phyloP scores from a whole-genome alignment of 2,329 filamentous ascomycete species.

The Hirsutella thompsonii region DNA sequence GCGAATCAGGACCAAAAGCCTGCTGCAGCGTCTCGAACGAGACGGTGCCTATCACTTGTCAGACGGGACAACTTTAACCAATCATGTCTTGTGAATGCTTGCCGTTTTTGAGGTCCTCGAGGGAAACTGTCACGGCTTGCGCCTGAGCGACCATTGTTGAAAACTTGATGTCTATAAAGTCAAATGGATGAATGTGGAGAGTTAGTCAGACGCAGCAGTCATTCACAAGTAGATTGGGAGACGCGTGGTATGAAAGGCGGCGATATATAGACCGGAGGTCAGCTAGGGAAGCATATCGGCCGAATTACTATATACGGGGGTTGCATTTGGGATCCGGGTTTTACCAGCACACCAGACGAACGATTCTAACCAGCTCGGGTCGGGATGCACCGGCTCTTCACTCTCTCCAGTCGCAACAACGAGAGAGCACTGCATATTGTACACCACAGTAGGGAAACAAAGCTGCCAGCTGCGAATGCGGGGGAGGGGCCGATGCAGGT shows the following conservation, averaged over 20 bases:
- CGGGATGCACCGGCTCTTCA: not conserved
- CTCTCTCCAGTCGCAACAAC: too few species aligned
- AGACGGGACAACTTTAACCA: too few species aligned
- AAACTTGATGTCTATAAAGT: too few species aligned
- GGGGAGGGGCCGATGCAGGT: slow-evolving; percentile 1
- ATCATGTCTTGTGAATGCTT: too few species aligned
- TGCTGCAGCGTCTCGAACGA: slow-evolving; percentile 56
- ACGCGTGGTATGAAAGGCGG: not conserved
- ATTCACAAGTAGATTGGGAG: not conserved
- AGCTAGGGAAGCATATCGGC: too few species aligned
- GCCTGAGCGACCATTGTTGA: slow-evolving; percentile 32
- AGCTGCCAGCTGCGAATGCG: not conserved
- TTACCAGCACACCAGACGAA: too few species aligned
- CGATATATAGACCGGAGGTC: not conserved
- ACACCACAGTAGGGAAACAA: not conserved
- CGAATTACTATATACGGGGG: too few species aligned
- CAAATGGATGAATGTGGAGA: not conserved
- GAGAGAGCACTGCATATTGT: too few species aligned
- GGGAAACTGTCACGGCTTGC: slow-evolving; percentile 46
- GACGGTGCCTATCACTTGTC: slow-evolving; percentile 39
- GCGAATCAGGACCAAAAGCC: slow-evolving; percentile 80
- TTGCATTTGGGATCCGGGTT: too few species aligned
- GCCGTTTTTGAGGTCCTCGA: slow-evolving; percentile 49
- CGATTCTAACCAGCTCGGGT: not conserved
- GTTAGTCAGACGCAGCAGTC: not conserved